Conservation (phyloP, 805 yeast genomes). For the Lipomyces mesembrius region DNA sequence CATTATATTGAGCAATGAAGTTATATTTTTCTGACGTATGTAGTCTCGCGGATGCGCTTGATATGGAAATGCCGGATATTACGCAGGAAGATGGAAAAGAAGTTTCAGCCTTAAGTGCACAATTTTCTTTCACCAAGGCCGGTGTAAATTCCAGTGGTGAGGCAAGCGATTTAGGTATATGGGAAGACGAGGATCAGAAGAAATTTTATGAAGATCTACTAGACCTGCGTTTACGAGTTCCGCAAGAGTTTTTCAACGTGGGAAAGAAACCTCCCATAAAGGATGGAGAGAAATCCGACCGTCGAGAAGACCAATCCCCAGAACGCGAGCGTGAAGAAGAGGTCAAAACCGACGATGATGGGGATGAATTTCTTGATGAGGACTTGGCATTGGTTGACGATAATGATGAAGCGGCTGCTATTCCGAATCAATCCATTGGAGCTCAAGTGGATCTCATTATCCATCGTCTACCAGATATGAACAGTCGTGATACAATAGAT, state of each 20-base stretch:
- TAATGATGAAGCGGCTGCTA: conserved; percentile 45
- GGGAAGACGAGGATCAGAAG: conserved; percentile 71
- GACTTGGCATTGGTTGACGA: conserved; percentile 58
- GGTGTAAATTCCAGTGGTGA: conserved; percentile 42
- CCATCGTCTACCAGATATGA: conserved; percentile 25
- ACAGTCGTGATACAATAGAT: conserved; percentile 42
- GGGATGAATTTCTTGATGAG: conserved; percentile 53
- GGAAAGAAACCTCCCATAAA: conserved; percentile 37
- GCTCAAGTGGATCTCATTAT: conserved; percentile 37
- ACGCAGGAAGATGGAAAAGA: conserved; percentile 42
- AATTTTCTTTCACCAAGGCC: conserved; percentile 29
- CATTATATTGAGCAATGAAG: neutral
- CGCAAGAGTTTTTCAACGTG: conserved; percentile 58
- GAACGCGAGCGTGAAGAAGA: conserved; percentile 19
- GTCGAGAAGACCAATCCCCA: conserved; percentile 11
- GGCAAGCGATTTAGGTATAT: conserved; percentile 47
- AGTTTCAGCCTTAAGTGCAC: conserved; percentile 36
- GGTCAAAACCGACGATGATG: conserved; percentile 43
- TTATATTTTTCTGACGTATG: neutral
- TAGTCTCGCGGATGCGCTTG: conserved; percentile 52
- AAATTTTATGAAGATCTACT: conserved; percentile 74
- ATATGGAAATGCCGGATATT: conserved; percentile 48
- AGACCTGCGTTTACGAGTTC: conserved; percentile 65
- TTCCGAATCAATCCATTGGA: conserved; percentile 33
- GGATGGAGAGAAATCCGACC: conserved; percentile 42